Percentiles rank a stretch among this genome's conserved stretches.
These are phyloP conservation scores for Saitoella complicata DNA, from an alignment of 805 yeast species.

Conservation along the genomic window DNA sequence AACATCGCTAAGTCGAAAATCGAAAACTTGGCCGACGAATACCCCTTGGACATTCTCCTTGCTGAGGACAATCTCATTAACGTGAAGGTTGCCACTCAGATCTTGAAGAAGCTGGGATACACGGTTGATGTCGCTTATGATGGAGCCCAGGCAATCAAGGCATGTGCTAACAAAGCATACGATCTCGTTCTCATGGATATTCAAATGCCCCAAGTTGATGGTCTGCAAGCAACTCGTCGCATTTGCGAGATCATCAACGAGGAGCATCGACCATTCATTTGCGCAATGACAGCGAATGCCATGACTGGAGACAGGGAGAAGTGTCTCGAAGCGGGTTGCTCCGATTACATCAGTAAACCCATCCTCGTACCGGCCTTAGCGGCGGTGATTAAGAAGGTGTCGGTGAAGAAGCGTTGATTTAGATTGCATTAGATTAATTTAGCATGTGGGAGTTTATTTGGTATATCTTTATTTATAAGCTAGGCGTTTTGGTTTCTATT, in stretches of 20 bases:
- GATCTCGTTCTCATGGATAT: slow-evolving; percentile 13
- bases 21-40: no score
- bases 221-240: slow-evolving; percentile 15
- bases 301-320: slow-evolving; percentile 65
- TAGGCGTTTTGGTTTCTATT: no score
- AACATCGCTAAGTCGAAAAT: no score
- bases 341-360: slow-evolving; percentile 60
- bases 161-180: slow-evolving; percentile 3
- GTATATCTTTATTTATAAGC: no score
- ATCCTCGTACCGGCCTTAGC: no score
- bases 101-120: slow-evolving; percentile 8
- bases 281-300: slow-evolving; percentile 65
- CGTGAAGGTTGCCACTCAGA: slow-evolving; percentile 11
- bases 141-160: slow-evolving; percentile 10
- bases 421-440: no score
- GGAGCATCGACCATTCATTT: slow-evolving; percentile 20
- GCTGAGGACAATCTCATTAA: slow-evolving; percentile 9
- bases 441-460: no score
- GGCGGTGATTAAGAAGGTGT: no score
- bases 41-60: slow-evolving; percentile 1
- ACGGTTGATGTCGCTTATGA: slow-evolving; percentile 11
- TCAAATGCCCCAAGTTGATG: slow-evolving; percentile 14
- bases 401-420: no score
- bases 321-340: slow-evolving; percentile 60
- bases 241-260: no score